Percentiles rank a stretch among this genome's conserved stretches.
Evolutionary conservation across 1,284 basidiomycete species (phyloP).

Genomic region (Ceratobasidium sp.): DNA sequence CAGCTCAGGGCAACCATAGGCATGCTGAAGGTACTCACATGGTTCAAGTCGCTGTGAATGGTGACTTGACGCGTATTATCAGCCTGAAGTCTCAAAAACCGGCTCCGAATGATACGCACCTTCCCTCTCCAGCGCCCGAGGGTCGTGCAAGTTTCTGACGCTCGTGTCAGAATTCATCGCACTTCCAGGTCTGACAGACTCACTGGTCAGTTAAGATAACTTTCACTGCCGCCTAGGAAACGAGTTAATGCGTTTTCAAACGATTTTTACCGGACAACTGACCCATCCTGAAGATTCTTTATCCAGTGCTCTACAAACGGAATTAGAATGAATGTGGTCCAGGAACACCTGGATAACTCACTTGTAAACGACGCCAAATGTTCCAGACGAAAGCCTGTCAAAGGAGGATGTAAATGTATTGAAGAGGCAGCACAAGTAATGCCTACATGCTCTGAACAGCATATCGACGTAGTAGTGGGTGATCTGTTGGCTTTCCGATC

Average conservation of each 20-base stretch:
- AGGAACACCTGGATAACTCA: background rate
- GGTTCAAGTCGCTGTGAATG: constrained; percentile 34
- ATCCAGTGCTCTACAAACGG: constrained; percentile 16
- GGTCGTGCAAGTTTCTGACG: constrained; percentile 34
- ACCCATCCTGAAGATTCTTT: constrained; percentile 41
- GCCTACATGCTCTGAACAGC: constrained; percentile 43
- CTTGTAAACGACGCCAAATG: constrained; percentile 43
- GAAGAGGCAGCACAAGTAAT: background rate
- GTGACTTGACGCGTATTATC: constrained; percentile 7
- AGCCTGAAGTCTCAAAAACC: background rate
- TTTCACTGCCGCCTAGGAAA: constrained; percentile 31
- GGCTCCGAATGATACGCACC: constrained; percentile 1
- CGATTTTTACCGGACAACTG: background rate
- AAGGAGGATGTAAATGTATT: background rate
- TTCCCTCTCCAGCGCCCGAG: constrained; percentile 41
- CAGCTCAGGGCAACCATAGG: background rate
- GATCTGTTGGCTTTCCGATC: constrained; percentile 38
- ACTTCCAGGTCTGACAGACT: background rate
- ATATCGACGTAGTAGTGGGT: constrained; percentile 27
- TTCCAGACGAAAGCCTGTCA: constrained; percentile 42
- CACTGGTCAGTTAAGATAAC: constrained; percentile 43
- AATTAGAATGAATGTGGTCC: background rate
- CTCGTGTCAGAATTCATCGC: background rate
- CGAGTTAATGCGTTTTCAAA: background rate
- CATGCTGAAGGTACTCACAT: constrained; percentile 13